These are phyloP conservation scores for Phlebiopsis gigantea DNA, from an alignment of 768 basidiomycete species.

Conservation along the genomic window DNA sequence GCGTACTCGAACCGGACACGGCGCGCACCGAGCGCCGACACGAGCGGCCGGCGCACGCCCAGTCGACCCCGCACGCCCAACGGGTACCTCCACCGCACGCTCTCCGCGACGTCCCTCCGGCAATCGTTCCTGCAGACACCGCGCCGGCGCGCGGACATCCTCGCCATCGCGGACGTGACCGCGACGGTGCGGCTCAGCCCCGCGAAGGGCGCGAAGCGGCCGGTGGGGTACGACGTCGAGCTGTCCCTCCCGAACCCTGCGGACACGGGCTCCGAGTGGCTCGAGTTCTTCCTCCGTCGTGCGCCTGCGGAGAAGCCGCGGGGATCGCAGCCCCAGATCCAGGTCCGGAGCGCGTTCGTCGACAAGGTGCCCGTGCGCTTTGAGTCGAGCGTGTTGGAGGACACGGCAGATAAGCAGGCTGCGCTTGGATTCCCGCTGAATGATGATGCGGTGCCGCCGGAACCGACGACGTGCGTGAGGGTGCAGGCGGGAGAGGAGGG, in stretches of 20 bases:
- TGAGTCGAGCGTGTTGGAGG: slow-evolving; percentile 42
- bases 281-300: slow-evolving; percentile 70
- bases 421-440: slow-evolving; percentile 35
- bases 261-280: slow-evolving; percentile 60
- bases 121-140: slow-evolving; percentile 20
- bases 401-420: slow-evolving; percentile 28
- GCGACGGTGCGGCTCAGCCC: slow-evolving; percentile 31
- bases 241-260: slow-evolving; percentile 47
- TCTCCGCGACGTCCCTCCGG: slow-evolving; percentile 21
- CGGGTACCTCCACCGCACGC: slow-evolving; percentile 14
- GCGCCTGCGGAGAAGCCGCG: slow-evolving; percentile 14
- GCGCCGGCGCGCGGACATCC: slow-evolving; percentile 44
- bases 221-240: slow-evolving; percentile 55
- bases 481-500: slow-evolving; percentile 50
- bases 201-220: slow-evolving; percentile 10
- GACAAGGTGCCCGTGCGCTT: slow-evolving; percentile 42
- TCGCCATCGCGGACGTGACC: slow-evolving; percentile 57
- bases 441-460: slow-evolving; percentile 48
- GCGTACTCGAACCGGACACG: slow-evolving; percentile 5
- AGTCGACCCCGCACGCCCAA: slow-evolving; percentile 22
- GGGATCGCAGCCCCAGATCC: not conserved
- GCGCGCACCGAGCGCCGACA: slow-evolving; percentile 15
- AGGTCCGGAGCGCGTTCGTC: not conserved
- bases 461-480: slow-evolving; percentile 64
- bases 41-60: slow-evolving; percentile 12